Conservation (phyloP, 345 rosid species). For the Heritiera fomes region DNA sequence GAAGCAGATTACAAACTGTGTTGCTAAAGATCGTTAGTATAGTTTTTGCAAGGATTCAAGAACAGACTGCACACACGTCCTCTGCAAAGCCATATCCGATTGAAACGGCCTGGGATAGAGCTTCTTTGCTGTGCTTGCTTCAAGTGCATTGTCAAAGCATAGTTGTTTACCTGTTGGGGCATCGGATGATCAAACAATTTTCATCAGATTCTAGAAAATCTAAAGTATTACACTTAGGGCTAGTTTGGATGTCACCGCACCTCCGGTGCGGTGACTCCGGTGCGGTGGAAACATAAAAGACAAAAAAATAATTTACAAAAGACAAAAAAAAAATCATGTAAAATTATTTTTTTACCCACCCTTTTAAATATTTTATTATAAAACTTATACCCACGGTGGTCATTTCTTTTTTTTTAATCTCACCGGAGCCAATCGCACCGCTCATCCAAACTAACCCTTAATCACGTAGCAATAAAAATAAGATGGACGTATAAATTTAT, state of each 20-base stretch:
- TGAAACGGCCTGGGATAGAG: slow-evolving; percentile 15
- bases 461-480: background rate
- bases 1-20: background rate
- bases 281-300: too few species aligned
- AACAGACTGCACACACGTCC: background rate
- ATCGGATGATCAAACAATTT: background rate
- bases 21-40: background rate
- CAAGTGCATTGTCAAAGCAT: slow-evolving; percentile 23
- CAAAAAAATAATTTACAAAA: too few species aligned
- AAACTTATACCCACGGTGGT: too few species aligned
- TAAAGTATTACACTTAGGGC: too few species aligned
- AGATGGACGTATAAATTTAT: background rate
- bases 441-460: too few species aligned
- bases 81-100: background rate
- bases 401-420: too few species aligned
- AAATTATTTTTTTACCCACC: too few species aligned
- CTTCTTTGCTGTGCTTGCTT: slow-evolving; percentile 22
- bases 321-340: too few species aligned
- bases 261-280: too few species aligned
- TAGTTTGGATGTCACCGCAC: too few species aligned
- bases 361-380: too few species aligned
- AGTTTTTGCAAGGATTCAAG: background rate
- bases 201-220: background rate
- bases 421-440: too few species aligned
- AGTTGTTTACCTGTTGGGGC: slow-evolving; percentile 12